Conservation (phyloP, 78 protist genomes). For the Dictyostelium brefeldianum region DNA sequence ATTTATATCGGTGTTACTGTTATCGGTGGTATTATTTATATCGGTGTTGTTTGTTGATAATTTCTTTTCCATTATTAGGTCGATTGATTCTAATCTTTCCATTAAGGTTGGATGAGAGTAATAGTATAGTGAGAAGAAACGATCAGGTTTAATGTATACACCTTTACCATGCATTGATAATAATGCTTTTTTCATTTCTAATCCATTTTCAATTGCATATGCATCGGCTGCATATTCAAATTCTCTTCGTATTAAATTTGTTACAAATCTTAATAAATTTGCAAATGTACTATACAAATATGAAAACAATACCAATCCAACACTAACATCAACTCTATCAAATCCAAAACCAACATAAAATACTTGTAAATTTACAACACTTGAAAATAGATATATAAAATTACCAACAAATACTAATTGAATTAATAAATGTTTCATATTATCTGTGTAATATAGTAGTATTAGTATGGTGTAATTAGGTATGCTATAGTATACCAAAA, state of each 20-base stretch:
- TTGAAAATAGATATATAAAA: conserved; percentile 66
- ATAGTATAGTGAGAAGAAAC: conserved; percentile 58
- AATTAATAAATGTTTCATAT: conserved; percentile 68
- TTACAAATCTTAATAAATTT: conserved; percentile 68
- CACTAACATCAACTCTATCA: conserved; percentile 65
- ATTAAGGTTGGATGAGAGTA: conserved; percentile 76
- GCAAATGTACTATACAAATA: conserved; percentile 80
- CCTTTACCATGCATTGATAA: conserved; percentile 63
- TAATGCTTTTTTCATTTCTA: conserved; percentile 70
- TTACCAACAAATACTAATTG: conserved; percentile 67
- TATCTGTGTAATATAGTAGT: no score
- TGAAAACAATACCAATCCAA: conserved; percentile 67
- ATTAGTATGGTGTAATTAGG: no score
- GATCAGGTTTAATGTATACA: conserved; percentile 65
- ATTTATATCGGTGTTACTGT: neutral
- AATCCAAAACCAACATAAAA: conserved; percentile 74
- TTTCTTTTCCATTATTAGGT: conserved; percentile 21
- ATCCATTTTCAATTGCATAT: conserved; percentile 66
- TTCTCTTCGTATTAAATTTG: conserved; percentile 63
- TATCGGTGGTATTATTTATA: neutral
- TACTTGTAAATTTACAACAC: conserved; percentile 59
- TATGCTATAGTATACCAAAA: neutral
- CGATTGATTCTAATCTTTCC: conserved; percentile 75
- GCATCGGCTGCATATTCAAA: conserved; percentile 75
- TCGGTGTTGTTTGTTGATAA: neutral